Evolutionary conservation across 108 stramenopile genomes (phyloP).

Genomic region (Skeletonema potamos): DNA sequence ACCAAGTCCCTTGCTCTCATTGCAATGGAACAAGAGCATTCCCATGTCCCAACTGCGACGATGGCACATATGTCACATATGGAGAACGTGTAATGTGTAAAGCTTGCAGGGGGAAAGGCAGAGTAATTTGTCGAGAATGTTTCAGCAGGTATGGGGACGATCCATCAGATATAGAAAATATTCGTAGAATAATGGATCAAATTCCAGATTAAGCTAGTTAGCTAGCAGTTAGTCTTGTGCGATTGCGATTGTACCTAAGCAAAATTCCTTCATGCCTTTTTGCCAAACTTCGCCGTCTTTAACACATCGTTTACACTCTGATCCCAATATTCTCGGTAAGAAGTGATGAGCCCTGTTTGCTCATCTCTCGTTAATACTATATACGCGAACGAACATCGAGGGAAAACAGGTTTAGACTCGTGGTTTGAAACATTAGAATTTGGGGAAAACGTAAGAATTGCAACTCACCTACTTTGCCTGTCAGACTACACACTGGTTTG

Average conservation of each 20-base stretch:
- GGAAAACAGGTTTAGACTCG: not conserved
- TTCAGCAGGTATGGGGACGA: slow-evolving; percentile 70
- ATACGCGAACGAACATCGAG: not conserved
- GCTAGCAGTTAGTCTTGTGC: too few relatives aligned
- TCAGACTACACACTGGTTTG: slow-evolving; percentile 64
- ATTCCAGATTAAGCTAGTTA: slow-evolving; percentile 57
- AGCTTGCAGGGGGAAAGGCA: slow-evolving; percentile 68
- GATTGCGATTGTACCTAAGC: too few relatives aligned
- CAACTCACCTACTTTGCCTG: slow-evolving; percentile 46
- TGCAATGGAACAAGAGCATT: slow-evolving; percentile 70
- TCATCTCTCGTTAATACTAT: slow-evolving; percentile 67
- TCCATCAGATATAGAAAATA: slow-evolving; percentile 72
- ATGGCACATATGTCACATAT: slow-evolving; percentile 70
- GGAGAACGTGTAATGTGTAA: slow-evolving; percentile 59
- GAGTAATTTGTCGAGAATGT: slow-evolving; percentile 75
- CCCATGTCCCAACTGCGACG: slow-evolving; percentile 81
- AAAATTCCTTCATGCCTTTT: slow-evolving; percentile 28
- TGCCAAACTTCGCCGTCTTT: slow-evolving; percentile 70
- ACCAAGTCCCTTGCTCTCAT: slow-evolving; percentile 38
- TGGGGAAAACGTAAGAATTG: not conserved
- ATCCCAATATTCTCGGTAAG: slow-evolving; percentile 88
- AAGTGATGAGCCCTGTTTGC: slow-evolving; percentile 77
- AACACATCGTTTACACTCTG: slow-evolving; percentile 78
- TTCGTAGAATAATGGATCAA: slow-evolving; percentile 66
- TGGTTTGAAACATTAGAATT: not conserved